Conservation (phyloP, 2,329 filamentous ascomycete species). For the Neonectria sp. region DNA sequence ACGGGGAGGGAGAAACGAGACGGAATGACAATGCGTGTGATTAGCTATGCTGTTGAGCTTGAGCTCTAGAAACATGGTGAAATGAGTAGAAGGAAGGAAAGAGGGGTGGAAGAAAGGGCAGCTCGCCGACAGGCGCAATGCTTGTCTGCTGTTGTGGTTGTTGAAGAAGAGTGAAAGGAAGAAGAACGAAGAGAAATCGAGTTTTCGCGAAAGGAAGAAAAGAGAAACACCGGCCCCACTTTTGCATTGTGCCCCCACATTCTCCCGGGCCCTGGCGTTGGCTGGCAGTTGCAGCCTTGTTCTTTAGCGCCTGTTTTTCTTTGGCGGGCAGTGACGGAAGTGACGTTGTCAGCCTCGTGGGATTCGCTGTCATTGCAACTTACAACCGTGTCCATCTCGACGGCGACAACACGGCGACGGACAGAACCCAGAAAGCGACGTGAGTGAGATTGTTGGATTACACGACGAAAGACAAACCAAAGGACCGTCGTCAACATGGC, state of each 20-base stretch:
- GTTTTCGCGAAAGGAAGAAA: conserved; percentile 22
- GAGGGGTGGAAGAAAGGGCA: no score
- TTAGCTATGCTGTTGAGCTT: conserved; percentile 33
- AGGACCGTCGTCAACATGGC: conserved; percentile 40
- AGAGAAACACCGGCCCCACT: conserved; percentile 37
- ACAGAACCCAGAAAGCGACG: no score
- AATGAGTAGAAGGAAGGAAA: neutral
- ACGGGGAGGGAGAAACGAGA: conserved; percentile 22
- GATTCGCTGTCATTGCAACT: conserved; percentile 8
- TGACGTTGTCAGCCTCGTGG: conserved; percentile 26
- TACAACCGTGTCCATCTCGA: conserved; percentile 29
- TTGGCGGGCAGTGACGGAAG: conserved; percentile 11
- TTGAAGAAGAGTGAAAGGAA: conserved; percentile 28
- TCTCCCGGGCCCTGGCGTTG: conserved; percentile 18
- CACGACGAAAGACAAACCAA: neutral
- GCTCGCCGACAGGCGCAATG: conserved; percentile 8
- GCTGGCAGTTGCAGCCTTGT: conserved; percentile 15
- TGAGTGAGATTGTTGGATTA: neutral
- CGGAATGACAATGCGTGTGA: conserved; percentile 21
- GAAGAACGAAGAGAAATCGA: conserved; percentile 32
- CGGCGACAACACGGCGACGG: neutral
- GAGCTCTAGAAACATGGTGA: neutral
- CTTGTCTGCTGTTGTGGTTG: neutral
- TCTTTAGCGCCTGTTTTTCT: neutral
- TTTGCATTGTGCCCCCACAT: conserved; percentile 27